Evolutionary conservation across 306 rosid species (phyloP), one percentile per base, ranked within the genome.

Genomic region (Datisca glomerata): DNA sequence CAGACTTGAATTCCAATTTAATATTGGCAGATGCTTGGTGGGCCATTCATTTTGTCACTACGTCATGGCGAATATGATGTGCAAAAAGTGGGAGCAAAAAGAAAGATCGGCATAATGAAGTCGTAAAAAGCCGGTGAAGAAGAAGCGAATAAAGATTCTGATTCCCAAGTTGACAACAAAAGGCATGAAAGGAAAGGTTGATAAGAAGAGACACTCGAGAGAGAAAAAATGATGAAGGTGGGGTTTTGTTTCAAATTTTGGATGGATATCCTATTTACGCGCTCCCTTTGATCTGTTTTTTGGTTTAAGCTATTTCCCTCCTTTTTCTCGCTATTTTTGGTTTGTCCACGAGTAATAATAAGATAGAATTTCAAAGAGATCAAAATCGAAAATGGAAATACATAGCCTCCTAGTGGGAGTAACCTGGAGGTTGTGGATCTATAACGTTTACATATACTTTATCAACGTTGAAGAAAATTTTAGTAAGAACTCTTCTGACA

Each of bases 21-120:
- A 7, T 24, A 51, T 19, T 21, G 24, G 49, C 33, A 61, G 39
- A 57, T 45, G 21, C 3, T 24, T n/a, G n/a, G n/a, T n/a, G n/a
- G 60, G 48, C 53, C 74, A 62, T 40, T 41, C 45, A 37, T 20
- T 56, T 61, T 65, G 68, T 63, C 65, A 48, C 27, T 34, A 18
- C 51, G 64, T 40, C 45, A 40, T 48, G 59, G 15, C 24, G 40
- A 64, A 12, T 21, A 51, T 35, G 43, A 31, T 8, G n/a, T n/a
- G n/a, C n/a, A n/a, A n/a, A n/a, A n/a, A n/a, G 36, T 8, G 36
- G 36, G 36, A 31, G n/a, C 0, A 31, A 31, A 11, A 5, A 0
- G 36, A 31, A 31, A 31, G n/a, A 31, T 31, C 5, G 2, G 35
- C 12, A 1, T 4, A 13, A 31, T 8, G n/a, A 31, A 31, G n/a